phyloP scores from a whole-genome alignment of 768 basidiomycete genomes.

The Boletus sp. region DNA sequence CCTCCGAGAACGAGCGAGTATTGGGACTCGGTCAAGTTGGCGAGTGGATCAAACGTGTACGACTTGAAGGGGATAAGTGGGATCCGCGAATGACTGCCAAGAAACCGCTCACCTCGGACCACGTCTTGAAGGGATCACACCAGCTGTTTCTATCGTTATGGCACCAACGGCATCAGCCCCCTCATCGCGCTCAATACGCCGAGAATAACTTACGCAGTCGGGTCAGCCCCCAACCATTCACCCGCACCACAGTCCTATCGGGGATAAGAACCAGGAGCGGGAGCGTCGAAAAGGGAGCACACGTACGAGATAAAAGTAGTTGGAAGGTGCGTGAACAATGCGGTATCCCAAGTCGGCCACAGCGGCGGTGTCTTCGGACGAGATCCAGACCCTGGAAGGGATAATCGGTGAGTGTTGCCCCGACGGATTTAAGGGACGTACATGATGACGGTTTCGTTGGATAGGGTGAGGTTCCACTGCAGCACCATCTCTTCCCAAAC shows the following conservation, averaged over 20 bases:
- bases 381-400: conserved; percentile 42
- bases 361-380: conserved; percentile 36
- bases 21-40: conserved; percentile 37
- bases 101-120: conserved; percentile 39
- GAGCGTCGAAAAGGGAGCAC: background rate
- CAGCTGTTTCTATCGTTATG: conserved; percentile 36
- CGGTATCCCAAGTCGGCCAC: conserved; percentile 41
- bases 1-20: conserved; percentile 38
- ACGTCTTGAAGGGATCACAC: conserved; percentile 52
- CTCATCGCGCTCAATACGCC: background rate
- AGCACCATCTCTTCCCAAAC: conserved; percentile 74
- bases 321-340: conserved; percentile 46
- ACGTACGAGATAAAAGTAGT: conserved; percentile 52
- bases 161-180: background rate
- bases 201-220: conserved; percentile 28
- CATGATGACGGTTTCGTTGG: conserved; percentile 43
- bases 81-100: background rate
- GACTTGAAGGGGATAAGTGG: conserved; percentile 25
- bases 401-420: background rate
- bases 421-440: conserved; percentile 1
- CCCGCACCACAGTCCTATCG: conserved; percentile 46
- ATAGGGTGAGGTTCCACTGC: conserved; percentile 37
- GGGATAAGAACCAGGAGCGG: background rate
- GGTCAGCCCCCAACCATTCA: conserved; percentile 39
- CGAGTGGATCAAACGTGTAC: conserved; percentile 50